Evolutionary conservation across 495 filamentous ascomycete genomes (phyloP).

Genomic region (Daldinia bambusicola): DNA sequence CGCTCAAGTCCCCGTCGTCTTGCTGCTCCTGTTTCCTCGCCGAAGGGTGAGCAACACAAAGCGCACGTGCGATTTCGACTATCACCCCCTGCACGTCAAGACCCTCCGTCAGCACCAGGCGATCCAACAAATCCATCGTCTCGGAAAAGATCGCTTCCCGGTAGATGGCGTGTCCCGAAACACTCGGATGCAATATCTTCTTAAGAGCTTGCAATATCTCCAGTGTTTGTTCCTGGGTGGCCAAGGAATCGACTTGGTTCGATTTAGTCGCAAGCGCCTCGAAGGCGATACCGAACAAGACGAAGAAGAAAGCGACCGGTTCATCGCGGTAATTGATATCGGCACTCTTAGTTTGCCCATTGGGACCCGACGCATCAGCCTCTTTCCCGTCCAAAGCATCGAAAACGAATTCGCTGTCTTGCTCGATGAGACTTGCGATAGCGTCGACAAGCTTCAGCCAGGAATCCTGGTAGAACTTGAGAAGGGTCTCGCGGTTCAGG

Average conservation of each 20-base stretch:
- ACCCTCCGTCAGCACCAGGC: conserved; percentile 90
- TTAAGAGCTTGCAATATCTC: conserved; percentile 91
- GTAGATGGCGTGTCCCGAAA: conserved; percentile 96
- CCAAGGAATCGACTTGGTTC: conserved; percentile 71
- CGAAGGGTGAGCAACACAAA: conserved; percentile 90
- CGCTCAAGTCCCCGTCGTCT: conserved; percentile 80
- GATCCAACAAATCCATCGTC: conserved; percentile 93
- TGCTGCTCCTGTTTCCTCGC: conserved; percentile 74
- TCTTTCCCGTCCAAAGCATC: conserved; percentile 93
- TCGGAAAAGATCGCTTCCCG: conserved; percentile 96
- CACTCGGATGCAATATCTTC: conserved; percentile 93
- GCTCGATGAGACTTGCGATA: conserved; percentile 96
- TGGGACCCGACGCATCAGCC: conserved; percentile 58
- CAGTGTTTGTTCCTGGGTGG: conserved; percentile 81
- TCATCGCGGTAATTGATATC: conserved; percentile 98
- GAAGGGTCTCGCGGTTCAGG: conserved; percentile 89
- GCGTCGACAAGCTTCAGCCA: conserved; percentile 98
- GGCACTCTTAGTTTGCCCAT: conserved; percentile 63
- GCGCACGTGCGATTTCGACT: conserved; percentile 87
- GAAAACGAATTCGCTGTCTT: conserved; percentile 97
- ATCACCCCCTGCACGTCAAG: conserved; percentile 91
- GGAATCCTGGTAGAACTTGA: conserved; percentile 96
- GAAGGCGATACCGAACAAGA: conserved; percentile 95
- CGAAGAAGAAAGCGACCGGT: conserved; percentile 98
- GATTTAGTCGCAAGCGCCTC: conserved; percentile 89